Percentiles rank a stretch among this genome's conserved stretches.
These are phyloP conservation scores for Hymenoscyphus scutula DNA, from an alignment of 2,329 filamentous ascomycete genomes.

Conservation along the genomic window DNA sequence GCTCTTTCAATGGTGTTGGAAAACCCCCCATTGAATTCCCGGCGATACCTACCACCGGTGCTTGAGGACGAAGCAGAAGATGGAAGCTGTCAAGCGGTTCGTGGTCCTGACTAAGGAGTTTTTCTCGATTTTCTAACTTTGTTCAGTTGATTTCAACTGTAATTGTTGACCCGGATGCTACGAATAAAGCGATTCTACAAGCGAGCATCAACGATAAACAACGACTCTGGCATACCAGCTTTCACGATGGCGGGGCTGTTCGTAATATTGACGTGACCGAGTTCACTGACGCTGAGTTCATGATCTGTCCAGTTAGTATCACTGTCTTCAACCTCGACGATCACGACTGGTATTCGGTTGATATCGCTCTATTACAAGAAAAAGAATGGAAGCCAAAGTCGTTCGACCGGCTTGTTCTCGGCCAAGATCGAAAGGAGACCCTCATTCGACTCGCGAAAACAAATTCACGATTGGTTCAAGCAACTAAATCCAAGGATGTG, in stretches of 20 bases:
- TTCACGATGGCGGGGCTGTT: not conserved
- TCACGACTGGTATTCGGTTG: constrained; percentile 8
- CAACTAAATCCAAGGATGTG: constrained; percentile 22
- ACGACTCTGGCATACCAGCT: not conserved
- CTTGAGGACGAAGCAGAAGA: no score
- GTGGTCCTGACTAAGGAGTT: not conserved
- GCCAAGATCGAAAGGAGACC: not conserved
- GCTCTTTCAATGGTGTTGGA: not conserved
- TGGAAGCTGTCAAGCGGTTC: no score
- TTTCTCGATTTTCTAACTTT: not conserved
- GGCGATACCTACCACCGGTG: not conserved
- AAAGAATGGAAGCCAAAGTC: constrained; percentile 1
- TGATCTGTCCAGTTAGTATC: no score
- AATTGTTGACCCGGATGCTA: constrained; percentile 11
- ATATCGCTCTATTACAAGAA: not conserved
- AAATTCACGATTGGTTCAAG: not conserved
- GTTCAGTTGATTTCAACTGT: constrained; percentile 4
- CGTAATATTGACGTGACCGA: not conserved
- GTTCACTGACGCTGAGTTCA: not conserved
- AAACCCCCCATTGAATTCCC: not conserved
- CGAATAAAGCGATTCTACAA: constrained; percentile 5
- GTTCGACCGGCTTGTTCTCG: not conserved
- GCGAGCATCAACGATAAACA: constrained; percentile 3
- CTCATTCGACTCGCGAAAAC: not conserved
- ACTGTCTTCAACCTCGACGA: not conserved